Percentiles rank a stretch among this genome's conserved stretches.
Evolutionary conservation across 73 alveolate species (phyloP).

Genomic region (Paramecium biaurelia): DNA sequence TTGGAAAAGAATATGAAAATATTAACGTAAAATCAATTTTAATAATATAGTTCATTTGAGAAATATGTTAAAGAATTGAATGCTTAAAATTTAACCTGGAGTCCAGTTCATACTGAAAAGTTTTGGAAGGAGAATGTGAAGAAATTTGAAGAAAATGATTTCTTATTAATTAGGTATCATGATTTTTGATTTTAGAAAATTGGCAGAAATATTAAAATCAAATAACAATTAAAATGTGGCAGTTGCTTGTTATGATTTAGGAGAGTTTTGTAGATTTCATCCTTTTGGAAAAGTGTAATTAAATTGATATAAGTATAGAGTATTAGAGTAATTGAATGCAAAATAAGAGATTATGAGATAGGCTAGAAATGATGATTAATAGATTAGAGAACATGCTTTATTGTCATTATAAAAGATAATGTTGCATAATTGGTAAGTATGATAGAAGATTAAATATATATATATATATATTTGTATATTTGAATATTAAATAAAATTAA

Average conservation of each 20-base stretch:
- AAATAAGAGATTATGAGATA: conserved; percentile 48
- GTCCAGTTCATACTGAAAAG: conserved; percentile 91
- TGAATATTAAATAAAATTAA: background rate
- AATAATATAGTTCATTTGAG: conserved; percentile 77
- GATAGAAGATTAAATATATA: background rate
- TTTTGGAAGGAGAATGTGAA: conserved; percentile 95
- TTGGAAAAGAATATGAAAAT: conserved; percentile 60
- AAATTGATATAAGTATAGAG: background rate
- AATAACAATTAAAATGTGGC: conserved; percentile 79
- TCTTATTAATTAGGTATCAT: background rate
- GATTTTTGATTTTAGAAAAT: conserved; percentile 67
- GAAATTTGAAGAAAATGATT: conserved; percentile 83
- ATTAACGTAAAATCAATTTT: conserved; percentile 1
- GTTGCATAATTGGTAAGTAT: conserved; percentile 60
- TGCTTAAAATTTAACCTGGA: conserved; percentile 82
- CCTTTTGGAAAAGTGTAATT: conserved; percentile 62
- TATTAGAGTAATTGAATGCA: conserved; percentile 45
- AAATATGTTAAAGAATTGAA: conserved; percentile 89
- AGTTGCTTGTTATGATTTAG: conserved; percentile 90
- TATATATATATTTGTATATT: background rate
- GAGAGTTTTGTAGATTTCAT: conserved; percentile 93
- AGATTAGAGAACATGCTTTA: conserved; percentile 53
- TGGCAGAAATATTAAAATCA: conserved; percentile 76
- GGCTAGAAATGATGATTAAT: conserved; percentile 49
- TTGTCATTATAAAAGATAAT: conserved; percentile 51